Percentiles rank a stretch among this genome's conserved stretches.
These are phyloP conservation scores for Quercus suber DNA, from an alignment of 306 rosid genomes.

Conservation along the genomic window DNA sequence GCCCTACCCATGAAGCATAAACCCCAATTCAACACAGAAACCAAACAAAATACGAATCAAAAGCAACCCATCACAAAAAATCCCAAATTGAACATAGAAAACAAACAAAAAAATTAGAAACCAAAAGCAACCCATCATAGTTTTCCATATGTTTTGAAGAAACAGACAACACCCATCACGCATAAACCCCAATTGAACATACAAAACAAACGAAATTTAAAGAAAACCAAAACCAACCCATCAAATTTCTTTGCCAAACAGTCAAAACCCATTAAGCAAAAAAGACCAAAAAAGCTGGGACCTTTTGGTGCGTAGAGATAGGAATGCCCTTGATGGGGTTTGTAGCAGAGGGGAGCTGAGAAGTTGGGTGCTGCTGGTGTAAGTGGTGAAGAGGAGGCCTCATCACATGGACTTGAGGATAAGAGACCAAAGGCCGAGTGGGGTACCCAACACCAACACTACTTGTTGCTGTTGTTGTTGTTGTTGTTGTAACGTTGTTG, in stretches of 20 bases:
- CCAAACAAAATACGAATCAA: too few relatives aligned
- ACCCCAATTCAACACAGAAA: too few relatives aligned
- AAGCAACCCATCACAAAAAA: too few relatives aligned
- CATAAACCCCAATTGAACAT: neutral
- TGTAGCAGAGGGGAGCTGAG: constrained; percentile 29
- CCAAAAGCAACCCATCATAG: too few relatives aligned
- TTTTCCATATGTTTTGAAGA: too few relatives aligned
- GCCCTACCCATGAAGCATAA: too few relatives aligned
- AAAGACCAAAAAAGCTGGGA: neutral
- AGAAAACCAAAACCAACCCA: too few relatives aligned
- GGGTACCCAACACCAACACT: constrained; percentile 6
- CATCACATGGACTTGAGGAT: constrained; percentile 33
- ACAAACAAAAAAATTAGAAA: too few relatives aligned
- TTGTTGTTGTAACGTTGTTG: constrained; percentile 1
- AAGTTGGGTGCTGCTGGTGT: constrained; percentile 19
- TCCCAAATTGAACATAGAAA: too few relatives aligned
- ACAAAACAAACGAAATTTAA: too few relatives aligned
- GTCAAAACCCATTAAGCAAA: neutral
- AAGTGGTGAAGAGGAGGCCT: constrained; percentile 35
- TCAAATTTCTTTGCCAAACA: neutral
- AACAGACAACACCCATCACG: too few relatives aligned
- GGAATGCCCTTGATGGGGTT: constrained; percentile 36
- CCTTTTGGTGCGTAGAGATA: constrained; percentile 40
- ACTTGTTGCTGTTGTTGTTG: neutral
- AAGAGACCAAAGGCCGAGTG: constrained; percentile 35